Evolutionary conservation across 2,329 filamentous ascomycete species (phyloP), one percentile per base, ranked within the genome.

Genomic region (Cercospora zeae-maydis): DNA sequence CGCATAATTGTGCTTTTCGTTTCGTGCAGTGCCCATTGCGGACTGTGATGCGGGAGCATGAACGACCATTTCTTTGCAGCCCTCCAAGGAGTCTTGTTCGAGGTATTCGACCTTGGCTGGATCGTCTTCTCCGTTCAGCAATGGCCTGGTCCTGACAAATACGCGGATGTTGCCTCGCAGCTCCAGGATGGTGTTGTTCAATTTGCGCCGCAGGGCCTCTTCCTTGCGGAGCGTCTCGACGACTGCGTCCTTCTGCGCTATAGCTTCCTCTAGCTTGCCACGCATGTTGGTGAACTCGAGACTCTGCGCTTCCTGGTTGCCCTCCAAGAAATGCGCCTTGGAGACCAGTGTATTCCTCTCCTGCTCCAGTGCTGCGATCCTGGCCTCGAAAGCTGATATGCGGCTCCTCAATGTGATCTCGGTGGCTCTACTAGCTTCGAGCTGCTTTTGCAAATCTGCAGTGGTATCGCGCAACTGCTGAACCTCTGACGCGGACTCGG

Each of bases 141-240:
- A 81, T 1, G 95, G 95, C 42, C 96, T 88, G 30, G 98, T 93
- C 74, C 95, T 88, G 74, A 93, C 98, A 86, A 99, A 99, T 68
- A 99, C 95, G 19, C 95, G 89, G 72, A 99, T 99, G 74, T 99
- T 99, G 71, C 95, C 95, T 76, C 96, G 97, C 63, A 99, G 85
- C 74, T 99, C 95, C 75, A 99, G 92, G 52, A 99, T 93, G 75
- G 96, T 95, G 77, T 98, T 98, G 80, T 98, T 96, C 0, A 99
- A 84, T 70, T 96, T 93, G 21, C 95, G 86, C 13, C 95, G 87
- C 56, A 96, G 82, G 0, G 91, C 95, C 78, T 99, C 95, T 74
- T 98, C 95, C 71, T 89, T 91, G 66, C 95, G 88, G 30, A 99
- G 82, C 73, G 95, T 96, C 67, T 91, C 86, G 61, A 90, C 87